Conservation (phyloP, 768 basidiomycete genomes). For the Tylopilus subfusipes region DNA sequence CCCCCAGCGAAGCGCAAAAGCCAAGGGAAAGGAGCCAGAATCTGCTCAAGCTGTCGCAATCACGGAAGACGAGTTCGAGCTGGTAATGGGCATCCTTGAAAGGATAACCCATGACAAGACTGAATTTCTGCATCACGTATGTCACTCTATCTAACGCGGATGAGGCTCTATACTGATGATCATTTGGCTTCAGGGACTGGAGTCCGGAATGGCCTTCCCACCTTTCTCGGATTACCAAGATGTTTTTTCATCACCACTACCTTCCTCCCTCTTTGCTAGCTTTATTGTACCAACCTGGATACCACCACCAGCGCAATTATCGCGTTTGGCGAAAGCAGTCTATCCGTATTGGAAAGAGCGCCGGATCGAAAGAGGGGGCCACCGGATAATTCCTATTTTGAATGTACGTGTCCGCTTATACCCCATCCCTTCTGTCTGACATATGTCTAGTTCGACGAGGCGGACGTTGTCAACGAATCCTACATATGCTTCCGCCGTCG, state of each 20-base stretch:
- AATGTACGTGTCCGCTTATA: conserved; percentile 55
- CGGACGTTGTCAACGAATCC: conserved; percentile 85
- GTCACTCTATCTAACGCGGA: conserved; percentile 28
- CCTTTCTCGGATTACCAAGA: conserved; percentile 72
- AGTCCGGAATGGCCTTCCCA: conserved; percentile 66
- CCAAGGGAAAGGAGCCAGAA: conserved; percentile 83
- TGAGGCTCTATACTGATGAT: neutral
- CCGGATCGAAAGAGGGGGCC: conserved; percentile 73
- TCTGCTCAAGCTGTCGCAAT: conserved; percentile 59
- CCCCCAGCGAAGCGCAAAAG: conserved; percentile 62
- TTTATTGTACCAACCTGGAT: conserved; percentile 67
- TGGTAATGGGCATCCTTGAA: conserved; percentile 94
- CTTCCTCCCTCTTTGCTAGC: conserved; percentile 62
- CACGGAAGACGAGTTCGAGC: conserved; percentile 89
- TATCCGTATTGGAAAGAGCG: conserved; percentile 93
- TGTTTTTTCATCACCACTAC: conserved; percentile 56
- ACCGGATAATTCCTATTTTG: conserved; percentile 79
- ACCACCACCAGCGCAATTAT: conserved; percentile 57
- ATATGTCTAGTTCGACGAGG: conserved; percentile 69
- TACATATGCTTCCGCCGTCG: conserved; percentile 97
- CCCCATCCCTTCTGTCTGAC: neutral
- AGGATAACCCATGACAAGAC: conserved; percentile 85
- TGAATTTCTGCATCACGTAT: conserved; percentile 84
- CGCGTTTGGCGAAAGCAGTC: conserved; percentile 65
- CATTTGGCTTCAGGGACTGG: conserved; percentile 45